These are phyloP conservation scores for Puya raimondii DNA, from an alignment of 176 grass and related monocot genomes.

Conservation along the genomic window DNA sequence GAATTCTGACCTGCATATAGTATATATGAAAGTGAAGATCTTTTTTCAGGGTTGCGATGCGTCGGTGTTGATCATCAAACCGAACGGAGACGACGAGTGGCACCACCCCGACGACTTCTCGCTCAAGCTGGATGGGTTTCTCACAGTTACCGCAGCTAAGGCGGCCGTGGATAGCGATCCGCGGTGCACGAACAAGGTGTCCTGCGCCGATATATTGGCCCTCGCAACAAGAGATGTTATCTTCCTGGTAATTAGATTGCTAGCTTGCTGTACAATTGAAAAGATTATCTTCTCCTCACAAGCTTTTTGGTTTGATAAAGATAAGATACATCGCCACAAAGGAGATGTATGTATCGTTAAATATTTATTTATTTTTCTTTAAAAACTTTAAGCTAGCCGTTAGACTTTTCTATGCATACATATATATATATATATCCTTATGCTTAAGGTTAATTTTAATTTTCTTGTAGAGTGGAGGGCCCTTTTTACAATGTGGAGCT, in stretches of 20 bases:
- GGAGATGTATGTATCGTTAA: background rate
- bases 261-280: background rate
- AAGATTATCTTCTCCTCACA: background rate
- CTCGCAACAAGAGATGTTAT: slow-evolving; percentile 55
- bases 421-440: too few species aligned
- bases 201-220: slow-evolving; percentile 68
- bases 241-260: slow-evolving; percentile 15
- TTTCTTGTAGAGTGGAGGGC: slow-evolving; percentile 46
- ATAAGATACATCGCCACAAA: background rate
- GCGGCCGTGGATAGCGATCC: slow-evolving; percentile 44
- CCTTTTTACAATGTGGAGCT: slow-evolving; percentile 58
- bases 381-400: too few species aligned
- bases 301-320: background rate
- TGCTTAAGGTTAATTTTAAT: too few species aligned
- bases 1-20: too few species aligned
- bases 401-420: too few species aligned
- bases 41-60: slow-evolving; percentile 73
- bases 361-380: too few species aligned
- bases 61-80: slow-evolving; percentile 47
- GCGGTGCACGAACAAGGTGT: slow-evolving; percentile 48
- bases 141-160: slow-evolving; percentile 46
- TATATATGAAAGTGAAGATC: too few species aligned
- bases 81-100: slow-evolving; percentile 57
- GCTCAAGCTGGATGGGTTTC: slow-evolving; percentile 39
- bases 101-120: slow-evolving; percentile 28